Conservation (phyloP, 1,284 basidiomycete genomes). For the Pisolithus thermaeus region DNA sequence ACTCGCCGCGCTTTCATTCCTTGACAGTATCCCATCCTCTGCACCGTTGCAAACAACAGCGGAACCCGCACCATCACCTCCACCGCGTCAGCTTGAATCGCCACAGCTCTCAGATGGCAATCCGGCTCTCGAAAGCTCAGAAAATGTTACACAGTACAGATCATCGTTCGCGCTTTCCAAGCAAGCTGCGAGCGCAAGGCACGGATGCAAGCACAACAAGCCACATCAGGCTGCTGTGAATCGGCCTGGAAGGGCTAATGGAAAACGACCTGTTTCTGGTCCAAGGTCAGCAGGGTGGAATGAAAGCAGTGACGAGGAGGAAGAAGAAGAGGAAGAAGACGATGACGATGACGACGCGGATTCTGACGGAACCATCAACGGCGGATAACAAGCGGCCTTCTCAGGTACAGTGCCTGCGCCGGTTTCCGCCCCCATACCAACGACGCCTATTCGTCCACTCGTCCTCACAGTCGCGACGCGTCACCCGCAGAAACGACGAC, state of each 20-base stretch:
- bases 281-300: slow-evolving; percentile 53
- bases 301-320: slow-evolving; percentile 75
- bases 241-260: slow-evolving; percentile 66
- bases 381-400: slow-evolving; percentile 28
- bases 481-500: slow-evolving; percentile 25
- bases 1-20: slow-evolving; percentile 69
- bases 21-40: slow-evolving; percentile 41
- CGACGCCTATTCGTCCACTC: slow-evolving; percentile 24
- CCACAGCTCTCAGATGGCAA: slow-evolving; percentile 13
- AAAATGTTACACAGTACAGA: slow-evolving; percentile 39
- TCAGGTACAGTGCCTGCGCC: slow-evolving; percentile 17
- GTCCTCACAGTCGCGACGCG: slow-evolving; percentile 25
- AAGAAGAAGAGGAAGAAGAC: slow-evolving; percentile 69
- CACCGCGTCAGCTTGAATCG: slow-evolving; percentile 20
- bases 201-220: slow-evolving; percentile 75
- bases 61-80: slow-evolving; percentile 20
- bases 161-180: slow-evolving; percentile 84
- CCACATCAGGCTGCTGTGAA: slow-evolving; percentile 69
- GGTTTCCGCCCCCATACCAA: slow-evolving; percentile 9
- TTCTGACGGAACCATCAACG: slow-evolving; percentile 48
- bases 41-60: slow-evolving; percentile 13
- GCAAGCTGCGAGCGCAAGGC: slow-evolving; percentile 79
- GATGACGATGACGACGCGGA: slow-evolving; percentile 72
- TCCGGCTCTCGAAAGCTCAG: slow-evolving; percentile 14
- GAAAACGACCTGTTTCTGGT: slow-evolving; percentile 42